Evolutionary conservation across 2,329 filamentous ascomycete genomes (phyloP), one percentile per base, ranked within the genome.

Genomic region (Aspergillus fumigatus): DNA sequence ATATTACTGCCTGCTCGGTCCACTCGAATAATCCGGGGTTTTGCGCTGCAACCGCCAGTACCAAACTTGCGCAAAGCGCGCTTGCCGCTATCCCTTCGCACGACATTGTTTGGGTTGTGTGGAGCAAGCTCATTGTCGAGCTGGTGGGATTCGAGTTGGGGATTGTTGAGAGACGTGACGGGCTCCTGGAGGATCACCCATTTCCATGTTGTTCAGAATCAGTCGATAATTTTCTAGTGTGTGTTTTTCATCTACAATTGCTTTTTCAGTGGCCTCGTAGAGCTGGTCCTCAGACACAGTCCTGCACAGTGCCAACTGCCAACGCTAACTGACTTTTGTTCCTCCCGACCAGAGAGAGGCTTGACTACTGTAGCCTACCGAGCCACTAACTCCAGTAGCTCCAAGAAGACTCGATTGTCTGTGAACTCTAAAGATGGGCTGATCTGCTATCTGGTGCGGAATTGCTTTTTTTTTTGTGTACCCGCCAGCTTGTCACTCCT

Each of bases 51-150:
- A 69, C 68, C 69, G 70, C 70, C 54, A 11, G 23, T 47, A 7
- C 57, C 60, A 50, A 64, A 64, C 62, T 69, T 66, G 65, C 69
- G 68, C 56, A 69, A 70, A 69, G 71, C 72, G 72, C 72, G 72
- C 66, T 74, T 74, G 68, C 71, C 72, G 72, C 70, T 60, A 51
- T 53, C 23, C 26, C 21, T 26, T 52, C 59, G 32, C 14, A 35
- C 55, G 21, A 47, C 23, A 26, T 25, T 19, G n/a, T 47, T 25
- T 19, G n/a, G 41, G 19, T 45, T n/a, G 32, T 8, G 41, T 45
- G 41, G 41, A 45, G 41, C 41, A 21, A 21, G 41, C 38, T 59
- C 43, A 17, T 1, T 29, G 1, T 4, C 27, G 4, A 29, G 27
- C 27, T 29, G 27, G 27, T 29, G 4, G 27, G 17, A 4, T 5